Evolutionary conservation across 2,329 filamentous ascomycete species (phyloP).

Genomic region (Sordariomycetes sp.): DNA sequence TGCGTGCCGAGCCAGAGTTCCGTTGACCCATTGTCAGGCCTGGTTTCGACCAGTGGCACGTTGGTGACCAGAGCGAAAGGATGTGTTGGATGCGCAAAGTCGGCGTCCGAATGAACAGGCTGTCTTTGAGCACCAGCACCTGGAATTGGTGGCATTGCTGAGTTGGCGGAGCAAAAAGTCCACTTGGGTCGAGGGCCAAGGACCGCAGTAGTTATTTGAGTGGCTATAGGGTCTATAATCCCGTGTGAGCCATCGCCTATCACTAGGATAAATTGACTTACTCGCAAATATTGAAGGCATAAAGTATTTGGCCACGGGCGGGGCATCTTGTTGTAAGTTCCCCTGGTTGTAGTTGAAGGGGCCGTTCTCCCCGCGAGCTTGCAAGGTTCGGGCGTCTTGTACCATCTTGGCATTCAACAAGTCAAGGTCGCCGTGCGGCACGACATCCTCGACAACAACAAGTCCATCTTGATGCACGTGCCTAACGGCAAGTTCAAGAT

Average conservation of each 20-base stretch:
- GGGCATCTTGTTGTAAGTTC: conserved; percentile 53
- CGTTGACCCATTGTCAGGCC: conserved; percentile 42
- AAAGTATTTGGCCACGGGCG: conserved; percentile 39
- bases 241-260: too few relatives aligned
- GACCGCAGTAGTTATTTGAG: conserved; percentile 43
- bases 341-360: conserved; percentile 56
- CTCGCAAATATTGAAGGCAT: conserved; percentile 43
- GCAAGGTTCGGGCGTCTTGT: conserved; percentile 42
- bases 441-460: conserved; percentile 44
- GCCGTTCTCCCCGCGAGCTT: conserved; percentile 39
- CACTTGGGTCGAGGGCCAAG: conserved; percentile 45
- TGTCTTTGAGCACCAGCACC: conserved; percentile 31
- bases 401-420: conserved; percentile 50
- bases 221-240: conserved; percentile 44
- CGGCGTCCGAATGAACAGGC: conserved; percentile 50
- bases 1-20: conserved; percentile 54
- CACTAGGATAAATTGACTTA: conserved; percentile 15
- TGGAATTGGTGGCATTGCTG: conserved; percentile 40
- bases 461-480: conserved; percentile 43
- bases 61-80: conserved; percentile 49
- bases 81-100: conserved; percentile 43
- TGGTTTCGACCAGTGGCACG: conserved; percentile 40
- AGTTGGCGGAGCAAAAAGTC: conserved; percentile 50
- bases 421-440: conserved; percentile 42
- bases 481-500: conserved; percentile 45